Conservation (phyloP, 2,329 filamentous ascomycete genomes). For the Coleophoma crateriformis region DNA sequence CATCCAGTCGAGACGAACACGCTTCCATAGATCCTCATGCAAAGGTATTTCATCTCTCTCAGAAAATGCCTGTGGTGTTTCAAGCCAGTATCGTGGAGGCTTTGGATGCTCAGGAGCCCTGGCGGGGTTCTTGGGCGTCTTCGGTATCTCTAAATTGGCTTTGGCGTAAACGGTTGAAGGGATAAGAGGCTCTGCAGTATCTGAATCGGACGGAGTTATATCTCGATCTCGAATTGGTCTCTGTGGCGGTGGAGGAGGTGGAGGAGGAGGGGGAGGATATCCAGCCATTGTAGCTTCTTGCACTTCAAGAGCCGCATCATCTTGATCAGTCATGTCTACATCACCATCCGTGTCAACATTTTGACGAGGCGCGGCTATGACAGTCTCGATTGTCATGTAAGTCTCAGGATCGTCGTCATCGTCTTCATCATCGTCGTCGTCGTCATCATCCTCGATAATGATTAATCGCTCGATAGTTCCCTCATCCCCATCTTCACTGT, state of each 20-base stretch:
- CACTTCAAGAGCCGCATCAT: slow-evolving; percentile 60
- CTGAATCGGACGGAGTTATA: slow-evolving; percentile 66
- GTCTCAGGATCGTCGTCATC: background rate
- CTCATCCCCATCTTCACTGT: slow-evolving; percentile 44
- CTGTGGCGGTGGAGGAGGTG: slow-evolving; percentile 36
- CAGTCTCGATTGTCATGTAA: background rate
- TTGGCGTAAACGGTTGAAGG: slow-evolving; percentile 57
- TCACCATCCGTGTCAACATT: slow-evolving; percentile 39
- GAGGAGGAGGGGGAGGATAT: slow-evolving; percentile 63
- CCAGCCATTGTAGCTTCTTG: slow-evolving; percentile 75
- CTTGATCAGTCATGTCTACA: slow-evolving; percentile 38
- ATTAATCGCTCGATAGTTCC: too few relatives aligned
- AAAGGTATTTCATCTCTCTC: slow-evolving; percentile 57
- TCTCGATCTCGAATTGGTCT: slow-evolving; percentile 48
- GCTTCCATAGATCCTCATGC: slow-evolving; percentile 83
- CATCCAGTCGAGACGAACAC: slow-evolving; percentile 87
- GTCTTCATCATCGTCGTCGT: background rate
- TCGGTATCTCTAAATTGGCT: slow-evolving; percentile 68
- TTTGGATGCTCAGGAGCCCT: slow-evolving; percentile 45
- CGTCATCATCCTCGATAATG: slow-evolving; percentile 41
- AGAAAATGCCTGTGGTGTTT: slow-evolving; percentile 67
- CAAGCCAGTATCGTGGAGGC: slow-evolving; percentile 79
- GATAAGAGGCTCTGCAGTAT: slow-evolving; percentile 63
- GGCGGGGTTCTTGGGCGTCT: slow-evolving; percentile 60
- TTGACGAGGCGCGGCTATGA: slow-evolving; percentile 24